Evolutionary conservation across 2,329 filamentous ascomycete species (phyloP).

Genomic region (Fusarium clavum): DNA sequence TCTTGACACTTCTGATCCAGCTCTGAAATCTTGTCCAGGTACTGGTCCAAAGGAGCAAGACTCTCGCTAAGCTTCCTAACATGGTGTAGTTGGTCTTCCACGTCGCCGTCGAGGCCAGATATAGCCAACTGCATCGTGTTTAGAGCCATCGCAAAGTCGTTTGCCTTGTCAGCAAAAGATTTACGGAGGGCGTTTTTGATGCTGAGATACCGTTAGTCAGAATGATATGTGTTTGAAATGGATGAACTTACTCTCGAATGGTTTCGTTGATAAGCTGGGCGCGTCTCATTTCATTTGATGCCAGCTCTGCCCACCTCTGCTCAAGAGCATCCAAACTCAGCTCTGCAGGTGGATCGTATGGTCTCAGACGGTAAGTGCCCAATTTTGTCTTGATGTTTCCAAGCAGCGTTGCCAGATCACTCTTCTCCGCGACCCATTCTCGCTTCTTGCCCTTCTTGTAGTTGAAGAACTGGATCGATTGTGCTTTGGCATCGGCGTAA

Average conservation of each 20-base stretch:
- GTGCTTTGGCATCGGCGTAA: constrained; percentile 90
- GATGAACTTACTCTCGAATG: constrained; percentile 80
- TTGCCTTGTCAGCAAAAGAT: constrained; percentile 97
- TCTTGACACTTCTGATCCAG: constrained; percentile 92
- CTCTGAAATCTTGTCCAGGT: constrained; percentile 85
- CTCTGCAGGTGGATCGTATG: constrained; percentile 90
- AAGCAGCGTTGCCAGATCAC: constrained; percentile 88
- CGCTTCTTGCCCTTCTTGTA: constrained; percentile 94
- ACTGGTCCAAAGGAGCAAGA: constrained; percentile 88
- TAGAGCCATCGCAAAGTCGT: constrained; percentile 94
- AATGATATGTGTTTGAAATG: neutral
- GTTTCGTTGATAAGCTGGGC: constrained; percentile 98
- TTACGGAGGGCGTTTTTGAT: constrained; percentile 96
- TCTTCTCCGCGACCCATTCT: constrained; percentile 97
- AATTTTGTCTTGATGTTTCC: constrained; percentile 99
- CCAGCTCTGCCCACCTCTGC: constrained; percentile 80
- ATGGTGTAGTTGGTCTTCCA: constrained; percentile 92
- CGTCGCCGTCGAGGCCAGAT: constrained; percentile 95
- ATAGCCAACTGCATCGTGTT: constrained; percentile 96
- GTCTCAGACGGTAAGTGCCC: constrained; percentile 89
- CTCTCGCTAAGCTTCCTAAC: constrained; percentile 87
- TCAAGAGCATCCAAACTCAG: constrained; percentile 86
- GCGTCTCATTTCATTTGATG: constrained; percentile 85
- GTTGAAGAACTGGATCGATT: constrained; percentile 82
- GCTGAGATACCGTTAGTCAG: constrained; percentile 56